phyloP scores from a whole-genome alignment of 768 basidiomycete genomes.

The Phylloporus sp. region DNA sequence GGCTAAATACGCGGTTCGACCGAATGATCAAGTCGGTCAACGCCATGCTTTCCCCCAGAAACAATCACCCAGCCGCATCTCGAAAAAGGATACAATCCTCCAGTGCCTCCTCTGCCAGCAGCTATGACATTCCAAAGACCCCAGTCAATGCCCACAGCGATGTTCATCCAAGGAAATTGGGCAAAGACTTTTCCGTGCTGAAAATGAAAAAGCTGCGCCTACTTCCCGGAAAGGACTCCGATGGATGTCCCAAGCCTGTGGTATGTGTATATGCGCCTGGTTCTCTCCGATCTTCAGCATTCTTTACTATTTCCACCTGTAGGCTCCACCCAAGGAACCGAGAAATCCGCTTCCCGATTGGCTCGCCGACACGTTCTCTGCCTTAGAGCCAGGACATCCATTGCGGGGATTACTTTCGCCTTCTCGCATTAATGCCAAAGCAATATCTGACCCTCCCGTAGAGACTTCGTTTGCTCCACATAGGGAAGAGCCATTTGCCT shows the following conservation, averaged over 20 bases:
- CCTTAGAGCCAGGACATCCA: constrained; percentile 36
- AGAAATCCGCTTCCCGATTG: constrained; percentile 47
- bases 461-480: constrained; percentile 3
- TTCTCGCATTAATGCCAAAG: constrained; percentile 9
- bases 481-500: constrained; percentile 26
- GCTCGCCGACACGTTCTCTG: constrained; percentile 51
- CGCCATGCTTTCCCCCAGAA: constrained; percentile 27
- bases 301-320: constrained; percentile 9
- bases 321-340: constrained; percentile 18
- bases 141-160: constrained; percentile 39
- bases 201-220: constrained; percentile 33
- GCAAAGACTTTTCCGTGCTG: constrained; percentile 40
- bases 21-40: constrained; percentile 63
- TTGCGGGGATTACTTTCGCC: constrained; percentile 31
- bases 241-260: constrained; percentile 9
- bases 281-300: constrained; percentile 10
- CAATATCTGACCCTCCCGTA: not conserved
- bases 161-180: constrained; percentile 33
- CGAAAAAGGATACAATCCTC: constrained; percentile 37
- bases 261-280: constrained; percentile 31
- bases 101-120: constrained; percentile 43
- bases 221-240: constrained; percentile 4
- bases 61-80: constrained; percentile 15
- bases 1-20: constrained; percentile 60
- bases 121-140: constrained; percentile 39